Conservation (phyloP, 805 yeast species). For the Wickerhamomyces alni region DNA sequence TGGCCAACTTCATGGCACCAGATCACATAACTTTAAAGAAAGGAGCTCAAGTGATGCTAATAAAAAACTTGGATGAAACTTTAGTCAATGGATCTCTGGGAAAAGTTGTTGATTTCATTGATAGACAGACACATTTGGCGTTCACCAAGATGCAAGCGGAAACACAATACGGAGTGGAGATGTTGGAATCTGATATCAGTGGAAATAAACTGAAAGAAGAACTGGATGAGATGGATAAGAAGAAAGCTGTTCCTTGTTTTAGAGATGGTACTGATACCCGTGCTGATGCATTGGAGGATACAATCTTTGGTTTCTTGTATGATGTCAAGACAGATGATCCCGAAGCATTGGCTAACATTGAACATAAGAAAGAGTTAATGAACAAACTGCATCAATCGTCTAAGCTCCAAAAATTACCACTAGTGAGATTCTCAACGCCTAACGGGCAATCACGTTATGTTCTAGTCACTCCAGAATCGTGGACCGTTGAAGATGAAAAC, state of each 20-base stretch:
- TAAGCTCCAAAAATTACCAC: constrained; percentile 50
- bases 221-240: too few species aligned
- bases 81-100: constrained; percentile 79
- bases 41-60: constrained; percentile 80
- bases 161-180: constrained; percentile 17
- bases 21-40: constrained; percentile 48
- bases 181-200: constrained; percentile 21
- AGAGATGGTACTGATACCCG: too few species aligned
- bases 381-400: constrained; percentile 39
- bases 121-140: constrained; percentile 41
- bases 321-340: constrained; percentile 20
- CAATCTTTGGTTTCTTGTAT: constrained; percentile 43
- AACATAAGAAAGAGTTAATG: constrained; percentile 42
- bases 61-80: constrained; percentile 66
- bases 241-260: too few species aligned
- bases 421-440: constrained; percentile 68
- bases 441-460: constrained; percentile 73
- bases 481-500: constrained; percentile 73
- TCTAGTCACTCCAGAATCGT: constrained; percentile 73
- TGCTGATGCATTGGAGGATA: constrained; percentile 31
- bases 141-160: constrained; percentile 24
- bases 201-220: too few species aligned
- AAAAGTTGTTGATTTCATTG: constrained; percentile 53
- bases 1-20: constrained; percentile 61
- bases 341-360: constrained; percentile 27